These are phyloP conservation scores for Rhodotorula kratochvilovae DNA, from an alignment of 768 basidiomycete species.

Conservation along the genomic window DNA sequence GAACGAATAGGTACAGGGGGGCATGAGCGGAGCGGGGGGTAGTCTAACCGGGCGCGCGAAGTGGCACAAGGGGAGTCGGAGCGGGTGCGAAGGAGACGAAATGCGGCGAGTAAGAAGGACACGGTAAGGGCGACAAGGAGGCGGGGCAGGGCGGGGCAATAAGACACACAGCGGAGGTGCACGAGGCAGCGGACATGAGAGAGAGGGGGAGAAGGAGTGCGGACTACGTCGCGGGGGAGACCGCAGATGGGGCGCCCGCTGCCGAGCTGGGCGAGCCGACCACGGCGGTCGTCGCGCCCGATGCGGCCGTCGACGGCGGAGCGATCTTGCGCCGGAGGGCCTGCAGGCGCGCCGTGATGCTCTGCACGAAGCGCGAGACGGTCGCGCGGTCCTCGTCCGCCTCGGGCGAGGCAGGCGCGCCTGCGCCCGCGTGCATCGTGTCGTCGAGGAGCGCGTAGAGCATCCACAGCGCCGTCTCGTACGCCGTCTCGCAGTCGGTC, in stretches of 20 bases:
- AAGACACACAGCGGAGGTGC: neutral
- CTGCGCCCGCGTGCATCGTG: slow-evolving; percentile 43
- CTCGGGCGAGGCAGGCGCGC: neutral
- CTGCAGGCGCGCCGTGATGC: slow-evolving; percentile 20
- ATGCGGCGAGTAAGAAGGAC: neutral
- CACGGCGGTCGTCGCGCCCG: neutral
- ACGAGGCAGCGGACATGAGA: neutral
- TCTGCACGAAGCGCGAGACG: slow-evolving; percentile 46
- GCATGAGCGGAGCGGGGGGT: neutral
- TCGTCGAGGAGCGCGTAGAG: slow-evolving; percentile 88
- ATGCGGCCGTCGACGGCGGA: neutral
- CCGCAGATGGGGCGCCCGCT: neutral
- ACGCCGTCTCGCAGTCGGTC: slow-evolving; percentile 83
- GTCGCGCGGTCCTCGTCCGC: slow-evolving; percentile 49
- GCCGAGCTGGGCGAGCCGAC: neutral
- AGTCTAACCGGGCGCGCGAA: neutral
- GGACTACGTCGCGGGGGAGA: too few relatives aligned
- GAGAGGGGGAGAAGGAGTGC: neutral
- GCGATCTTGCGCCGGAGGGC: slow-evolving; percentile 35
- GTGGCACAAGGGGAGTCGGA: neutral
- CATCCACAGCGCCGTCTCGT: slow-evolving; percentile 92
- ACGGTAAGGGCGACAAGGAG: neutral
- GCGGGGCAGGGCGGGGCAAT: neutral
- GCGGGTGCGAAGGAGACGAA: neutral
- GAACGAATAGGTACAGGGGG: too few relatives aligned